Evolutionary conservation across 1,284 basidiomycete genomes (phyloP), one percentile per base, ranked within the genome.

Genomic region (Phellopilus nigrolimitatus): DNA sequence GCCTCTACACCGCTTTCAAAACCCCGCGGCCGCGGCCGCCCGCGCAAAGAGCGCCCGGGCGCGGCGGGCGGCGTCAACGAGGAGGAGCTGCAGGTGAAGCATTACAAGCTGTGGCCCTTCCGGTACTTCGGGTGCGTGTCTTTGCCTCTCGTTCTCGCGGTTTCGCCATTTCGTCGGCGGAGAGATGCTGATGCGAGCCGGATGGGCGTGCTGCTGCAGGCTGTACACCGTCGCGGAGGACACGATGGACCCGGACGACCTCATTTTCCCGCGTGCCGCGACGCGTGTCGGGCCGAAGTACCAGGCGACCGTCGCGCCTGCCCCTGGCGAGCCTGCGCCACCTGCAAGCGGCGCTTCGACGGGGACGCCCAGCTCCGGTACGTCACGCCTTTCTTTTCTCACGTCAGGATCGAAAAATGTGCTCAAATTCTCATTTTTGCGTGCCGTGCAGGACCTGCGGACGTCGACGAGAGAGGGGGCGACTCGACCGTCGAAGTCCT

Each of bases 51-150:
- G 61, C 76, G 41, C 5, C 19, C 40, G 1, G 52, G 52, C 3
- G 24, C 76, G 57, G 68, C 65, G 44, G 76, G 79, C 56, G 80
- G 79, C 25, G 84, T 86, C 64, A 79, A 81, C 60, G 84, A 88
- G 63, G 88, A 91, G 66, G 87, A 80, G 54, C 73, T 85, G 54
- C 75, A 80, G 31, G 79, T 90, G 57, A 83, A 86, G 66, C 79
- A 91, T 69, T 95, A 87, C 66, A 91, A 92, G 63, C 84, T 91
- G 76, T 97, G 94, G 94, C 92, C 92, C 1, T 97, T 94, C 70
- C 78, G 94, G 53, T 97, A 97, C 70, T 97, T 97, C 69, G 94
- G 94, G 91, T 92, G 64, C 68, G 86, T 67, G 9, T 22, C 33
- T 9, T 3, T 47, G n/a, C n/a, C n/a, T n/a, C n/a, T n/a, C n/a